Evolutionary conservation across 2,329 filamentous ascomycete species (phyloP).

Genomic region (Diplodia intermedia): DNA sequence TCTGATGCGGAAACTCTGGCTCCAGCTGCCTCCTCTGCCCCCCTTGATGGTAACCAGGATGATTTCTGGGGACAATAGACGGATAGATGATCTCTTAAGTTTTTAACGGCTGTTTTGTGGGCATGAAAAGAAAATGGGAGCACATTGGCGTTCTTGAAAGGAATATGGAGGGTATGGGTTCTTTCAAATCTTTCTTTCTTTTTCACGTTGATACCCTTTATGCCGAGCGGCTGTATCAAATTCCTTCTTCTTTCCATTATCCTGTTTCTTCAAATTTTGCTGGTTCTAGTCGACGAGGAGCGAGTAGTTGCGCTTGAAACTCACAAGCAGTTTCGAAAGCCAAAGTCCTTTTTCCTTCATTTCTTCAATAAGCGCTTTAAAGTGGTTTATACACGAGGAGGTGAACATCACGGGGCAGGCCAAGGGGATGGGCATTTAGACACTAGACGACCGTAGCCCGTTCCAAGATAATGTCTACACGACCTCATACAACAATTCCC

Average conservation of each 20-base stretch:
- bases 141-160: background rate
- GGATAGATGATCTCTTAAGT: background rate
- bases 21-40: background rate
- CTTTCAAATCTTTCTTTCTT: background rate
- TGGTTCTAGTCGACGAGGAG: background rate
- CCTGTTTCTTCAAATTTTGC: background rate
- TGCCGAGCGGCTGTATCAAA: background rate
- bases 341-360: background rate
- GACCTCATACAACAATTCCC: background rate
- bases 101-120: background rate
- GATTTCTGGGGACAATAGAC: conserved; percentile 14
- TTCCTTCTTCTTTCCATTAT: background rate
- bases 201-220: background rate
- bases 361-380: background rate
- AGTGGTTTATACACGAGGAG: background rate
- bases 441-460: background rate
- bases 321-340: background rate
- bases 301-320: background rate
- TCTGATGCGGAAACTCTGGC: background rate
- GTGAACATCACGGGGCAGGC: background rate
- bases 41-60: background rate
- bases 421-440: background rate
- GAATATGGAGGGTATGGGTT: background rate
- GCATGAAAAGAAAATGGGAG: background rate
- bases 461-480: background rate